These are phyloP conservation scores for Bryum argenteum DNA, from an alignment of 225 moss, liverwort and hornwort genomes.

Conservation along the genomic window DNA sequence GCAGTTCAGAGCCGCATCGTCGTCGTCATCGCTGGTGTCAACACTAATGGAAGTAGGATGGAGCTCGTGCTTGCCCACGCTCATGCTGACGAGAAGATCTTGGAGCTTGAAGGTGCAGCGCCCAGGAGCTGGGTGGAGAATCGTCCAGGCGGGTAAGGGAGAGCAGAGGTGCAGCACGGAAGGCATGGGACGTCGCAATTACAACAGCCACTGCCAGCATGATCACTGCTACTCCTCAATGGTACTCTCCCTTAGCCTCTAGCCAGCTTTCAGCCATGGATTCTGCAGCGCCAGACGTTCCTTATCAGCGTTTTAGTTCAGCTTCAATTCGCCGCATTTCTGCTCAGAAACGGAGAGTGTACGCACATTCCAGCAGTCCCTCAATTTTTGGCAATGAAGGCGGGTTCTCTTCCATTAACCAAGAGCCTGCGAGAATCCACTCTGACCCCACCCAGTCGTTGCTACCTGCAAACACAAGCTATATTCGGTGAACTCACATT, in stretches of 20 bases:
- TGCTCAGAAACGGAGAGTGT: constrained; percentile 9
- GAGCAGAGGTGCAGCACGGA: constrained; percentile 39
- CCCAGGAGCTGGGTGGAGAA: constrained; percentile 23
- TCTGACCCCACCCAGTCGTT: background rate
- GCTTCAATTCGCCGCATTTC: constrained; percentile 26
- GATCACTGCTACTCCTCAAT: constrained; percentile 10
- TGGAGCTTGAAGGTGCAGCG: constrained; percentile 43
- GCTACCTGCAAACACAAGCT: constrained; percentile 32
- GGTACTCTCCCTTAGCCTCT: constrained; percentile 1
- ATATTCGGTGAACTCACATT: background rate
- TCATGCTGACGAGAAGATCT: constrained; percentile 53
- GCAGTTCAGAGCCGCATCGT: constrained; percentile 27
- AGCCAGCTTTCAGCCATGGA: constrained; percentile 15
- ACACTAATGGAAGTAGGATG: constrained; percentile 11
- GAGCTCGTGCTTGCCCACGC: constrained; percentile 40
- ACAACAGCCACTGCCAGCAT: constrained; percentile 34
- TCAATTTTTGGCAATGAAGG: constrained; percentile 16
- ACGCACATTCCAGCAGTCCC: constrained; percentile 14
- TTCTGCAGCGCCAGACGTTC: background rate
- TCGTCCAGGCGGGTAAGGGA: constrained; percentile 32
- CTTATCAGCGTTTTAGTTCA: constrained; percentile 2
- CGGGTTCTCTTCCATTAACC: constrained; percentile 37
- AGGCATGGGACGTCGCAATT: constrained; percentile 29
- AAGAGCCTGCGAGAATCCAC: constrained; percentile 16
- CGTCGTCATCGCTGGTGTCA: constrained; percentile 45